Evolutionary conservation across 1,284 basidiomycete genomes (phyloP), one percentile per base, ranked within the genome.

Genomic region (Mycosarcoma mackinlayi): DNA sequence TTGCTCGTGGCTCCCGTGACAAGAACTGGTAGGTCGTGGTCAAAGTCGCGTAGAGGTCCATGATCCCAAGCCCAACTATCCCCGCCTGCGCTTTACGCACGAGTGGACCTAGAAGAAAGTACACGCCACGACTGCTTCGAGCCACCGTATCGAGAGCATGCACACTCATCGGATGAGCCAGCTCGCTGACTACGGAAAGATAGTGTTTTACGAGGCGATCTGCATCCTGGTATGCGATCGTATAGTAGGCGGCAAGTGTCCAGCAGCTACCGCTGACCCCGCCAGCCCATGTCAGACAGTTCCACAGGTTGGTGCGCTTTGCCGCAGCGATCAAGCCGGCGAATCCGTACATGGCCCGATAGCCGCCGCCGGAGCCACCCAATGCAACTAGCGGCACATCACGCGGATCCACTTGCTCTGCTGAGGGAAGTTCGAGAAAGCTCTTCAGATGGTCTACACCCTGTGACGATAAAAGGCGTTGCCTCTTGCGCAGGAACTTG

Each of bases 331-430:
- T 61, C 31, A 75, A 73, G 18, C 70, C 77, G 6, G 75, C 61
- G 42, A 73, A 78, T 24, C 71, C 75, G 34, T 73, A 80, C 64
- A 71, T 80, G 27, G 82, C 82, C 11, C 82, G 67, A 37, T 81
- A 82, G 19, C 82, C 82, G n/a, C 82, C 82, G 10, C 82, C 82
- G 1, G 73, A 77, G n/a, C 81, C 82, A 9, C 82, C 81, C 10
- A 83, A 49, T 3, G 76, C 79, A 18, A 83, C 62, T 11, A 81
- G 60, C 7, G 82, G 82, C 16, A 83, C 76, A 51, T 82, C 82
- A 18, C 76, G 58, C 24, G 77, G 75, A 34, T 83, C 66, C 8
- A 83, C 74, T n/a, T 74, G 62, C 37, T 79, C 77, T 21, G 50
- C 58, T 82, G 40, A 23, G 3, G 68, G 64, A 13, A 79, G 67